phyloP scores from a whole-genome alignment of 2,329 filamentous ascomycete genomes.

The Claviceps arundinis region DNA sequence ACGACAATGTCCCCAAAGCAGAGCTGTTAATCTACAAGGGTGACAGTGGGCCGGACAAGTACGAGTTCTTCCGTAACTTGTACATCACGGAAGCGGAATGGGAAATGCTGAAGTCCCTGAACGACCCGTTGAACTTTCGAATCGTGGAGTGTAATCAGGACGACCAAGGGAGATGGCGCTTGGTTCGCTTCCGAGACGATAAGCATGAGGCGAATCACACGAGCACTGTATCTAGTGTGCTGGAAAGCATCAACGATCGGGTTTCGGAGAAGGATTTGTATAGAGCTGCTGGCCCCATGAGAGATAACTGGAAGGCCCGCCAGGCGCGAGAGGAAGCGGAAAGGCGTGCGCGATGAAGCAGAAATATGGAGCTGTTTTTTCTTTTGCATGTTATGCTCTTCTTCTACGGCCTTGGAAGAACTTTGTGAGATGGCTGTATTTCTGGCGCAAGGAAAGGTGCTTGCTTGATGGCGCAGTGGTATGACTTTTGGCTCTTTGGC shows the following conservation, averaged over 20 bases:
- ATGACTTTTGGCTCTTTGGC: neutral
- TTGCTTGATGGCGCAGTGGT: too few species aligned
- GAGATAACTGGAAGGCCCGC: conserved; percentile 65
- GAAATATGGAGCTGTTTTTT: neutral
- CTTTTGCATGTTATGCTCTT: neutral
- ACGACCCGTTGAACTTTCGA: conserved; percentile 67
- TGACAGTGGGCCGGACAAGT: conserved; percentile 35
- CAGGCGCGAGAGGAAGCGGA: conserved; percentile 21
- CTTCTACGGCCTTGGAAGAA: neutral
- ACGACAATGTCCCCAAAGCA: conserved; percentile 63
- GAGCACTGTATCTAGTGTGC: conserved; percentile 68
- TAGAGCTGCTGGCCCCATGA: conserved; percentile 54
- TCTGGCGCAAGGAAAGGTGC: neutral
- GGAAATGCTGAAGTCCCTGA: conserved; percentile 62
- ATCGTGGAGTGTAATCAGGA: conserved; percentile 88
- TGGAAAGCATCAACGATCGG: conserved; percentile 77
- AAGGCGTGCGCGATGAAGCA: conserved; percentile 7
- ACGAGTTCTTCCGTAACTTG: conserved; percentile 54
- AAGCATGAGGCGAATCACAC: conserved; percentile 87
- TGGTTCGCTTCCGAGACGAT: conserved; percentile 83
- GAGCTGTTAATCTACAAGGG: conserved; percentile 60
- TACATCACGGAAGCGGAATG: conserved; percentile 65
- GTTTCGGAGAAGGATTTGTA: conserved; percentile 76
- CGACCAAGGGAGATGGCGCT: conserved; percentile 62
- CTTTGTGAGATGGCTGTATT: neutral